phyloP scores from a whole-genome alignment of 2,329 filamentous ascomycete species.

The Dendrostoma leiphaemia region DNA sequence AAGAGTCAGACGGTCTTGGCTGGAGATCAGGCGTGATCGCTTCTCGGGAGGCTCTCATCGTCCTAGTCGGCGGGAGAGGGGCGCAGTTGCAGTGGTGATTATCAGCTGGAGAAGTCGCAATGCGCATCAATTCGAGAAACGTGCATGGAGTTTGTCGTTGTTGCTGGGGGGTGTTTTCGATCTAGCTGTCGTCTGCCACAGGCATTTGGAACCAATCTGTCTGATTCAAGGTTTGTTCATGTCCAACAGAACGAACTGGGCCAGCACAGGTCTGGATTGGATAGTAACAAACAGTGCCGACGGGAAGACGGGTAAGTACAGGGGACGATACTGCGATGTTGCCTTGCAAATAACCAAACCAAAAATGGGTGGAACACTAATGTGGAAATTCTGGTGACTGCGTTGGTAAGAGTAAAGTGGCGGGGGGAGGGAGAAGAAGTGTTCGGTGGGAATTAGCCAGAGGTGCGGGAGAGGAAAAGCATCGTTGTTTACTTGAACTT shows the following conservation, averaged over 20 bases:
- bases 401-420: neutral
- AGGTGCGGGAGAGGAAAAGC: neutral
- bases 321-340: constrained; percentile 14
- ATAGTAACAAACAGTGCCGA: constrained; percentile 10
- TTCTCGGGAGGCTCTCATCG: constrained; percentile 10
- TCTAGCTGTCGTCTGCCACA: neutral
- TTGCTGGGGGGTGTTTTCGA: neutral
- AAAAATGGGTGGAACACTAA: constrained; percentile 7
- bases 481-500: constrained; percentile 2
- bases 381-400: constrained; percentile 2
- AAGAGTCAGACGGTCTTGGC: constrained; percentile 14
- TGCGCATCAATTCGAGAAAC: constrained; percentile 9
- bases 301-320: constrained; percentile 15
- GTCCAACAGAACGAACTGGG: constrained; percentile 14
- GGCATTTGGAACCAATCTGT: neutral
- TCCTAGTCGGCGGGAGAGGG: neutral
- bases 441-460: neutral
- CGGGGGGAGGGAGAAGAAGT: neutral
- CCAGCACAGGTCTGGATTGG: constrained; percentile 1
- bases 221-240: constrained; percentile 14
- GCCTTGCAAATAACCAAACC: constrained; percentile 1
- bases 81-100: constrained; percentile 4
- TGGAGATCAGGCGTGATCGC: constrained; percentile 16
- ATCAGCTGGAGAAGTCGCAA: neutral
- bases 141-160: neutral